phyloP scores from a whole-genome alignment of 1,139 yeast species.

The Candida gigantensis region DNA sequence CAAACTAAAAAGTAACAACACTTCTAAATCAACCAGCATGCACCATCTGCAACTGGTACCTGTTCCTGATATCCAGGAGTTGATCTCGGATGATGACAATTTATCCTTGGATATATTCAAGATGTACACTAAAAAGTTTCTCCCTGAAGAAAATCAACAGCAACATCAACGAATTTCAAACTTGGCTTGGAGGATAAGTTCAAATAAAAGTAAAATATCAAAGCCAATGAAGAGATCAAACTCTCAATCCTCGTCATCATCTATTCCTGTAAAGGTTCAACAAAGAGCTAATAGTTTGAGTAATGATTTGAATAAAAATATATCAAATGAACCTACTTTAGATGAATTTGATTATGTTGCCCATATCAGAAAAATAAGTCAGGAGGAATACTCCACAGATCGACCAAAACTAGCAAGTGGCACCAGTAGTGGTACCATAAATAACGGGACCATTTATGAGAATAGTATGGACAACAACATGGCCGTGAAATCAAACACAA shows the following conservation, averaged over 20 bases:
- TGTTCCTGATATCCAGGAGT: conserved; percentile 10
- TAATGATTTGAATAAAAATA: conserved; percentile 1
- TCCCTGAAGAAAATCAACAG: conserved; percentile 24
- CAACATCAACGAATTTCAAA: conserved; percentile 46
- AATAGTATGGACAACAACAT: too few species aligned
- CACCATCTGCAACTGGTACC: conserved; percentile 5
- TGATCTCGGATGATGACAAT: conserved; percentile 14
- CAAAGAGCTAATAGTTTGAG: not conserved
- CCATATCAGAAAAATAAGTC: conserved; percentile 45
- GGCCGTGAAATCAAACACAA: too few species aligned
- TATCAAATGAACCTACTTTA: conserved; percentile 26
- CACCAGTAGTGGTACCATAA: too few species aligned
- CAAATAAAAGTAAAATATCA: conserved; percentile 27
- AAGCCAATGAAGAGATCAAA: conserved; percentile 8
- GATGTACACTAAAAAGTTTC: conserved; percentile 46
- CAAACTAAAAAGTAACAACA: not conserved
- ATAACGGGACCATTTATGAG: too few species aligned
- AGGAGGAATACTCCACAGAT: conserved; percentile 33
- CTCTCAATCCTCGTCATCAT: conserved; percentile 3
- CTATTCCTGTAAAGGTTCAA: too few species aligned
- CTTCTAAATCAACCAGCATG: not conserved
- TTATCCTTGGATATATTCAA: conserved; percentile 20
- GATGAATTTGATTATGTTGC: conserved; percentile 53
- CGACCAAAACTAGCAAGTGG: conserved; percentile 6
- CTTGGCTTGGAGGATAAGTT: conserved; percentile 46